Base-by-base conservation (phyloP, 2,329 filamentous ascomycete species). In the Calcarisporium arbuscula region DNA sequence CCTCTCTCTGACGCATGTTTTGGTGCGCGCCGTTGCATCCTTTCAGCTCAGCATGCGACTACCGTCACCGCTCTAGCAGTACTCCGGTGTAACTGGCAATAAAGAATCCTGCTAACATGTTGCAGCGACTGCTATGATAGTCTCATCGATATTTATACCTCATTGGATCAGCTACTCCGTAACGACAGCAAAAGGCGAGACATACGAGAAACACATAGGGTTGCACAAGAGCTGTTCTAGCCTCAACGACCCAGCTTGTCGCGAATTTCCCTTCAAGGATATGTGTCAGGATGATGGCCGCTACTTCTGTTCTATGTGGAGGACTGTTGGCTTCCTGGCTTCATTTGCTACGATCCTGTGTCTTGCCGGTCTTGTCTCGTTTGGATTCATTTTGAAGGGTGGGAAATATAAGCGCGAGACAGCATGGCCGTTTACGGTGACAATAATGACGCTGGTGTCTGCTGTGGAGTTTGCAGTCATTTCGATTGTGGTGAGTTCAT, bases 261-360 rank as follows among this genome's bases (percentile, higher is more conserved):
- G 68, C 35, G 42, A 46, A 11, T 62, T 58, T 31, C 60, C 58
- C 12, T 46, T 48, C 15, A 47, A 48, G 15, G 50, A 57, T 20
- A 39, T 61, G 17, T 65, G 61, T 38, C 49, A 54, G 17, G 48
- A 51, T 22, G 56, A 49, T 18, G 74, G 81, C 47, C 72, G 77
- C 33, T 77, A 80, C 51, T 95, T 96, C 63, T 96, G 92, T 68
- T 83, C 80, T 49, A 83, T 94, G 72, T 98, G 90, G 90, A 76
- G 85, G 39, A 86, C 80, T 18, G 80, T 87, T 22, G 88, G 85
- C 17, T 96, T 95, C 61, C 62, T 95, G 44, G 87, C 94, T 65
- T 85, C 81, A 34, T 85, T 95, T 49, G 75, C 84, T 7, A 76
- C 87, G 23, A 79, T 95, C n/a, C 57, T 92, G 25, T 82, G 94